Evolutionary conservation across 176 grass and related monocot genomes (phyloP), one percentile per base, ranked within the genome.

Genomic region (Oryza rufipogon): DNA sequence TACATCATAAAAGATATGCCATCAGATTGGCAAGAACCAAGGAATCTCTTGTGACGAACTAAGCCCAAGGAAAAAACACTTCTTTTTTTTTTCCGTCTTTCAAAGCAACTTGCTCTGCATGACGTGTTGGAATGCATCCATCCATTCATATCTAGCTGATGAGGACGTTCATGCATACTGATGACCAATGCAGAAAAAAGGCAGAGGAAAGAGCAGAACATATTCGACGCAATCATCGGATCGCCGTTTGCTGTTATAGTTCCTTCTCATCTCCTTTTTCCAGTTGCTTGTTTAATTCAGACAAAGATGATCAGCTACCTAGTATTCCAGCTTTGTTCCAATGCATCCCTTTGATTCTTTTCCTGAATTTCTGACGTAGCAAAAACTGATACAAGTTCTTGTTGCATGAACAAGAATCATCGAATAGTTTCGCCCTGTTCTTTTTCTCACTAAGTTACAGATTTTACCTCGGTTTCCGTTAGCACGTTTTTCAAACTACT

Each of bases 11-110:
- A 61, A 61, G 47, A 6, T 7, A 10, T 75, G 51, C 14, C 70
- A 12, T 52, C 52, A 71, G 85, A 91, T 89, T 63, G 65, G 71
- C 70, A 84, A 81, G 89, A 87, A 91, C 19, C 81, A 70, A 80
- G 48, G 63, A 78, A 47, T 46, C 70, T 58, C 70, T 58, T 25
- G 75, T 51, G 83, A 83, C 56, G 67, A 63, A 63, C 64, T 32
- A 64, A 64, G 48, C 58, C 68, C 58, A 48, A 68, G 38, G 20
- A 38, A 38, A 38, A 66, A 70, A 66, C 52, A 26, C 26, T 76
- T 72, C 45, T 70, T 42, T 42, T 44, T 44, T 9, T 10, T n/a
- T 32, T 32, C 30, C 30, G 30, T 32, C 2, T 58, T 58, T 26
- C 26, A 26, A 26, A 26, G 7, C 54, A 19, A 75, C 39, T 63